Percentiles rank a stretch among this genome's conserved stretches.
These are phyloP conservation scores for Anethum foeniculum DNA, from an alignment of 140 eudicot species.

Conservation along the genomic window DNA sequence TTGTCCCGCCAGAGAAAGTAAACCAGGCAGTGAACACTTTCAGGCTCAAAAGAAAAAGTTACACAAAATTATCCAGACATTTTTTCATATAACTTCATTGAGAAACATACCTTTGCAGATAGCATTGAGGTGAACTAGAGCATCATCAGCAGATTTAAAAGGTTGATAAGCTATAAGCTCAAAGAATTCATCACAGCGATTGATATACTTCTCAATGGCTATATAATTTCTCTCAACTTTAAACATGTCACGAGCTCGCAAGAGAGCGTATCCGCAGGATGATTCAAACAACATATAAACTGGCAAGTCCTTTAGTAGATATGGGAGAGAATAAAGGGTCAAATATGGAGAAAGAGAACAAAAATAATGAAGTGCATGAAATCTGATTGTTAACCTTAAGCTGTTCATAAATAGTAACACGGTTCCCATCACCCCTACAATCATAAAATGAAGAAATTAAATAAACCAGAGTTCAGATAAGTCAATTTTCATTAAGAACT, in stretches of 20 bases:
- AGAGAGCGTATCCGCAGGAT: neutral
- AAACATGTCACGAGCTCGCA: neutral
- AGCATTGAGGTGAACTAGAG: neutral
- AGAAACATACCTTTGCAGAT: neutral
- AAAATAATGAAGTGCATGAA: neutral
- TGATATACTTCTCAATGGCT: neutral
- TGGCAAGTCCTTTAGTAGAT: neutral
- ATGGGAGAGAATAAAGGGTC: neutral
- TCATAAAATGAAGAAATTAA: neutral
- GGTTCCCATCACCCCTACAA: neutral
- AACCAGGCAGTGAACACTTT: too few relatives aligned
- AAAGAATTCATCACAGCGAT: neutral
- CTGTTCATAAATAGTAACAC: neutral
- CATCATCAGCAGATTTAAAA: neutral
- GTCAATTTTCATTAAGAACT: neutral
- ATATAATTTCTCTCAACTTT: neutral
- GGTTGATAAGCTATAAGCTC: neutral
- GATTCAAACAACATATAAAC: neutral
- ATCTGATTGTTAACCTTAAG: neutral
- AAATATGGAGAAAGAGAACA: neutral
- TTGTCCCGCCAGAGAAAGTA: too few relatives aligned
- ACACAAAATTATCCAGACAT: neutral
- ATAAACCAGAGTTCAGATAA: neutral
- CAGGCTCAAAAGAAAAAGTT: neutral
- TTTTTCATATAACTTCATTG: too few relatives aligned